Evolutionary conservation across 1,284 basidiomycete genomes (phyloP), one percentile per base, ranked within the genome.

Genomic region (Ceratobasidium sp.): DNA sequence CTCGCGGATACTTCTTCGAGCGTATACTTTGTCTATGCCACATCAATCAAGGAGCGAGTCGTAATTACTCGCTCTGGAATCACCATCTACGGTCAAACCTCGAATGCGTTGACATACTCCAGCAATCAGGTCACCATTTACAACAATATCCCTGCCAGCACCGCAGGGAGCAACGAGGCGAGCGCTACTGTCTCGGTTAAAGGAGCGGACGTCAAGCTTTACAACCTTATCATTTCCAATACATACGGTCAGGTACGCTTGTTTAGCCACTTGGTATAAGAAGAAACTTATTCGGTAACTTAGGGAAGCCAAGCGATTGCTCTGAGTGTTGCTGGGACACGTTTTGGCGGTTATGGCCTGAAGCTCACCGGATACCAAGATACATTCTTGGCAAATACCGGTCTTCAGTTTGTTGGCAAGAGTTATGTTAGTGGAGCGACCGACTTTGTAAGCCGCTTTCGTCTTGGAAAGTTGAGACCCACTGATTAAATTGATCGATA

Each of bases 341-440:
- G 69, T 13, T 81, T 81, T 61, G 80, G 73, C 18, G 78, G 79
- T 18, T 82, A 82, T 44, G 80, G 79, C 4, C 66, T 79, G 71
- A 80, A 81, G 53, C 39, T 82, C 10, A 78, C 76, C 4, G 81
- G 81, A 0, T 79, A 79, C 39, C 81, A 81, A 58, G 81, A 82
- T 51, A 82, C 81, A 4, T 66, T 81, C 15, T 67, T 81, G 23
- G 81, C 81, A 13, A 80, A 82, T 44, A 63, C 79, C 33, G 81
- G 81, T 7, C 77, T 70, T 39, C 78, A 82, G 46, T 81, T 81
- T 55, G 76, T 79, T 60, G 70, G 79, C 23, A 78, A 79, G 51
- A 61, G 72, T 33, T 79, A 76, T 33, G 81, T 82, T 42, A 55
- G 56, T 28, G 80, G 81, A 13, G 77, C 80, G 40, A 78, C 79